Base-by-base conservation (phyloP, 345 rosid species). In the Eucalyptus albens region DNA sequence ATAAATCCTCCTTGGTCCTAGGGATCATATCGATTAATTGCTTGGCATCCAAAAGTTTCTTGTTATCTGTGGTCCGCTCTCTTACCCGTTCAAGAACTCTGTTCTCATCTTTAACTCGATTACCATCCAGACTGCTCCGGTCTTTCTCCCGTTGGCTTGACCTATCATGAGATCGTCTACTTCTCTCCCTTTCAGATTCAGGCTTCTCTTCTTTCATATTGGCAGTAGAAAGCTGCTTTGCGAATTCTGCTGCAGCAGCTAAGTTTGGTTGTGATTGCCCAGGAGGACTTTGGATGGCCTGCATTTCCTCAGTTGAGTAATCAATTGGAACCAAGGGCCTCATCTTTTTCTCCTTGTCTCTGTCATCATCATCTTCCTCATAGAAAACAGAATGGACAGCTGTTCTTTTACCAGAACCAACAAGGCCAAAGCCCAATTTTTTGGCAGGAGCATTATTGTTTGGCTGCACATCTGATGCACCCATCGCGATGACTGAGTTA, bases 21-120 rank as follows among this genome's bases (percentile, higher is more conserved):
- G 99, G 99, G 90, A 97, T 98, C 95, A 96, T 97, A 94, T 98
- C 99, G 87, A 98, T 98, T 94, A 98, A 90, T 90, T 98, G 99
- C 90, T 98, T 98, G 11, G 99, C 99, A 93, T 98, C 97, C 93
- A 96, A 89, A 91, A 98, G 95, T 91, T 97, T 97, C 95, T 94
- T 96, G 88, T 94, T 97, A 90, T 96, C 98, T 59, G 95, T 91
- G 47, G 93, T 89, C 87, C 95, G 91, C 87, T 95, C 97, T 92
- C 93, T 92, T 82, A 89, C 96, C 53, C 96, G 91, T 83, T 93
- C 96, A 89, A 65, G 82, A 90, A 91, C 95, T 89, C 90, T 95
- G 90, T 88, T 91, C 65, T 92, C 95, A 88, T 93, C 95, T 91
- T 95, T 96, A 87, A 86, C 90, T 50, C 96, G 95, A 24, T 90